These are phyloP conservation scores for Neopestalotiopsis sp. DNA, from an alignment of 2,329 filamentous ascomycete genomes.

Conservation along the genomic window DNA sequence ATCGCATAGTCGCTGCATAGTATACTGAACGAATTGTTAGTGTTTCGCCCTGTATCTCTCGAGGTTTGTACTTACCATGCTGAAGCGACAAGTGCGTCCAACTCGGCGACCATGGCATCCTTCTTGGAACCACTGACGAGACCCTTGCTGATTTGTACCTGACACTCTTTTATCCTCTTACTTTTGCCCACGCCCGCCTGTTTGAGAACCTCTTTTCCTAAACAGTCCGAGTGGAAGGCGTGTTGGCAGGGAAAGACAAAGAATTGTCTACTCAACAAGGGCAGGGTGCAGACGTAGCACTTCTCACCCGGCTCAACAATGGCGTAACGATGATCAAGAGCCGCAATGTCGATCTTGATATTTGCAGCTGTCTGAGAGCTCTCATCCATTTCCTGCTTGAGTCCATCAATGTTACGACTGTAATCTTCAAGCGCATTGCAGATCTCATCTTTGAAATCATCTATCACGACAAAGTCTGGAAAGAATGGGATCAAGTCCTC, in stretches of 20 bases:
- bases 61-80: slow-evolving; percentile 68
- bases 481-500: slow-evolving; percentile 99
- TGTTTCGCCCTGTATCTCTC: slow-evolving; percentile 3
- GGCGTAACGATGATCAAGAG: slow-evolving; percentile 86
- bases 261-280: slow-evolving; percentile 88
- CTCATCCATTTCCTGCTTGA: slow-evolving; percentile 96
- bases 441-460: slow-evolving; percentile 99
- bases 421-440: slow-evolving; percentile 94
- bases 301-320: slow-evolving; percentile 96
- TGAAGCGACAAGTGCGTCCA: slow-evolving; percentile 90
- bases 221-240: slow-evolving; percentile 93
- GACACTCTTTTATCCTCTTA: slow-evolving; percentile 82
- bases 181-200: slow-evolving; percentile 77
- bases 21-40: slow-evolving; percentile 62
- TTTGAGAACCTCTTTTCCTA: slow-evolving; percentile 85
- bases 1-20: slow-evolving; percentile 95
- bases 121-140: slow-evolving; percentile 72
- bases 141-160: slow-evolving; percentile 81
- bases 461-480: slow-evolving; percentile 97
- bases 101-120: slow-evolving; percentile 83
- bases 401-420: slow-evolving; percentile 82
- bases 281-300: slow-evolving; percentile 87
- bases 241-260: slow-evolving; percentile 99
- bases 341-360: slow-evolving; percentile 87
- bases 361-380: slow-evolving; percentile 85